Conservation (phyloP, 192 early-diverging fungal species). For the Haplosporangium gracile region DNA sequence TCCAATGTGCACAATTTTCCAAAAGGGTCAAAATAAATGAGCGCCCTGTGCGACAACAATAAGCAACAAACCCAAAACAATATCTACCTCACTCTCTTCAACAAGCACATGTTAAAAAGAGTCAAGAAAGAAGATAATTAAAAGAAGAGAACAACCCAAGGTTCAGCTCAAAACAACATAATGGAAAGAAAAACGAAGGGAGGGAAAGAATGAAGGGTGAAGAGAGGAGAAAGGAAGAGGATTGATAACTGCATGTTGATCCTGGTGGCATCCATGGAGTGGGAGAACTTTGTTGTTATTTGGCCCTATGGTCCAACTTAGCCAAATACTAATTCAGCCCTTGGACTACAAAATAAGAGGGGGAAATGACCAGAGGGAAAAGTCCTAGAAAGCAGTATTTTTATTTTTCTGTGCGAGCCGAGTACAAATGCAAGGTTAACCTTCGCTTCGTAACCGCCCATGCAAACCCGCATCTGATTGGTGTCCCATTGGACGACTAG, state of each 20-base stretch:
- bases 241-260: neutral
- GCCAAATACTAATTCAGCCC: no score
- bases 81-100: neutral
- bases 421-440: neutral
- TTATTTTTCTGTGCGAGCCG: neutral
- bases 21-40: neutral
- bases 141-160: neutral
- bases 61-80: neutral
- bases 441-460: no score
- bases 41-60: neutral
- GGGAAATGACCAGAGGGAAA: neutral
- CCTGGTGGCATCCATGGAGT: neutral
- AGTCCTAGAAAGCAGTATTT: neutral
- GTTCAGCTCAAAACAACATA: neutral
- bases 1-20: neutral
- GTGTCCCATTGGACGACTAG: no score
- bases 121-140: neutral
- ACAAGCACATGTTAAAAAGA: slow-evolving; percentile 6
- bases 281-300: neutral
- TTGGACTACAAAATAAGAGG: neutral
- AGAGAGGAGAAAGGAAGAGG: no score
- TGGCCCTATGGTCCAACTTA: neutral
- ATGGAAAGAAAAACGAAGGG: no score
- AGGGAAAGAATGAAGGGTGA: no score
- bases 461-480: no score